Evolutionary conservation across 345 rosid species (phyloP).

Genomic region (Nephelium lappaceum): DNA sequence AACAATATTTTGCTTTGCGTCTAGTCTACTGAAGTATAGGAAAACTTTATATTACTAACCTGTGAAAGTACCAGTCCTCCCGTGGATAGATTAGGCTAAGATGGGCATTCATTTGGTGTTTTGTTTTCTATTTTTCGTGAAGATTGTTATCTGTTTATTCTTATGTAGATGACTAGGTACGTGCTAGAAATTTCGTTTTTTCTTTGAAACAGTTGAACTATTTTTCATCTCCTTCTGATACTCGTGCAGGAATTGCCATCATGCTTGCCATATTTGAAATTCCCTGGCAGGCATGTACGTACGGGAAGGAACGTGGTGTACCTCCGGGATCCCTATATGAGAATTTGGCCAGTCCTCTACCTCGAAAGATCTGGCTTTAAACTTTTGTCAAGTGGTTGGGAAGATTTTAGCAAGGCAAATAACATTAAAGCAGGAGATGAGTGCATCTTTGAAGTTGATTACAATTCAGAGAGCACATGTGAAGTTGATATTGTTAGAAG

Average conservation of each 20-base stretch:
- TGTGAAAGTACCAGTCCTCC: not conserved
- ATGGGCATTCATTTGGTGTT: not conserved
- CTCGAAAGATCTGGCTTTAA: constrained; percentile 17
- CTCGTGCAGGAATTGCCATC: constrained; percentile 33
- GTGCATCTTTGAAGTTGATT: constrained; percentile 28
- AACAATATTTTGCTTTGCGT: not conserved
- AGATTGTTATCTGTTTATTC: not conserved
- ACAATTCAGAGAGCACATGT: constrained; percentile 3
- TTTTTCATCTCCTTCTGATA: not conserved
- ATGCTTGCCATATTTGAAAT: constrained; percentile 22
- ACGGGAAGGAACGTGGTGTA: constrained; percentile 26
- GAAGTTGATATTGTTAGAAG: constrained; percentile 21
- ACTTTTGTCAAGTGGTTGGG: constrained; percentile 37
- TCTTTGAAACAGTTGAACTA: not conserved
- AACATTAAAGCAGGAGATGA: constrained; percentile 36
- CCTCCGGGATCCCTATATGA: constrained; percentile 34
- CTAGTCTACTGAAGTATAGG: not conserved
- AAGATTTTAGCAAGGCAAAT: constrained; percentile 35
- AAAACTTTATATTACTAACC: not conserved
- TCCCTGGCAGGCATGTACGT: not conserved
- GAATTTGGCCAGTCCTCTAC: constrained; percentile 42
- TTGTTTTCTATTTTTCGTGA: not conserved
- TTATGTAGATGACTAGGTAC: not conserved
- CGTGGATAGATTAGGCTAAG: constrained; percentile 7
- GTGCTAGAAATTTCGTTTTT: not conserved